Base-by-base conservation (phyloP, 2,329 filamentous ascomycete species). In the Colletotrichum paranaense region DNA sequence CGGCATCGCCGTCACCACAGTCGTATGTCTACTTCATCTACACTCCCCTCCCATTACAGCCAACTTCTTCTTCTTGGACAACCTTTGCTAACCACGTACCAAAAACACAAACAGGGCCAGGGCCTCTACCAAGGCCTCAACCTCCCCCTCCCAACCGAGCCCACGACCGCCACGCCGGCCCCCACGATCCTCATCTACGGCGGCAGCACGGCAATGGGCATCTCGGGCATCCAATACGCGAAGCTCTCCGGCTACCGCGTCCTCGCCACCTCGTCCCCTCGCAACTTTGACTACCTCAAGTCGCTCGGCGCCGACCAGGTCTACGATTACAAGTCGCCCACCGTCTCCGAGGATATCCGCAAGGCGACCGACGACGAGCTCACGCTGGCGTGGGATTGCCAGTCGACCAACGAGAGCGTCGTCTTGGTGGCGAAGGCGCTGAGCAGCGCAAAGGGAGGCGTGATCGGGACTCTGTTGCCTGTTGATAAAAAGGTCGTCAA, bases 201-300 rank as follows among this genome's bases (percentile, higher is more conserved):
- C 59, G 83, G 82, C n/a, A 87, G 87, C 78, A 89, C 85, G 42
- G 88, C 87, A 26, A 88, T 88, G n/a, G 85, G 85, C 82, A 87
- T 88, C 76, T 87, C 87, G 76, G 81, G 79, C 7, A 81, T 84
- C 69, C 81, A 84, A 69, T 82, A 76, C 75, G 81, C 81, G 38
- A 82, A 81, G 75, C 74, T 78, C n/a, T 84, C 82, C 3, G 82
- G 82, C 4, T 76, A 79, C 4, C 75, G 66, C 5, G 78, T 83
- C 22, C 68, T 80, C 59, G 68, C 81, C 32, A 82, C 80, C 9
- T 62, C 78, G 11, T 81, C 80, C 65, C 80, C 82, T 19, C 75
- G 71, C 68, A 82, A 85, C 76, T 81, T 81, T 69, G 82, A 80
- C 24, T 80, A 81, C 30, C 75, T 84, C 26, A 78, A 78, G 59